Evolutionary conservation across 805 yeast species (phyloP).

Genomic region (Candida khao-thaluensis): DNA sequence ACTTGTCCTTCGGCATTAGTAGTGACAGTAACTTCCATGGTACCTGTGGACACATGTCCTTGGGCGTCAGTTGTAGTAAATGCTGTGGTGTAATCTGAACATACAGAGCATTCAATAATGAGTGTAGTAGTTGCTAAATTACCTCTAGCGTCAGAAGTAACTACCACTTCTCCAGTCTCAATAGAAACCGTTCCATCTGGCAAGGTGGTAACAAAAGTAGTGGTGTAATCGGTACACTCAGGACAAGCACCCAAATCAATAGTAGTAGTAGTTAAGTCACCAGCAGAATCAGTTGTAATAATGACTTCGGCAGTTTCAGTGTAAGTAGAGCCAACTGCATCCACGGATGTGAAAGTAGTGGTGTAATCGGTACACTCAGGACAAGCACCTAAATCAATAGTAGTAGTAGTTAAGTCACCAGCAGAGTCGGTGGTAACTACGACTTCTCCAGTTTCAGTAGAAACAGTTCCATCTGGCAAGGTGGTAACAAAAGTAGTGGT

Average conservation of each 20-base stretch:
- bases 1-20: conserved; percentile 7
- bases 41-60: conserved; percentile 4
- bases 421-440: conserved; percentile 16
- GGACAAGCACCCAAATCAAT: conserved; percentile 4
- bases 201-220: conserved; percentile 11
- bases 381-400: conserved; percentile 11
- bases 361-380: conserved; percentile 14
- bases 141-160: conserved; percentile 14
- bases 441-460: conserved; percentile 16
- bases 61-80: conserved; percentile 1
- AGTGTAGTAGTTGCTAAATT: conserved; percentile 11
- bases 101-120: conserved; percentile 5
- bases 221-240: conserved; percentile 13
- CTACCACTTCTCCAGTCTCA: conserved; percentile 15
- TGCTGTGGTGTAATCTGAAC: conserved; percentile 6
- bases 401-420: conserved; percentile 16
- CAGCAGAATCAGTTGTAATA: conserved; percentile 16
- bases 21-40: conserved; percentile 6
- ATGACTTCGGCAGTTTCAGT: conserved; percentile 16
- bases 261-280: conserved; percentile 15
- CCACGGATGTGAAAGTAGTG: conserved; percentile 15
- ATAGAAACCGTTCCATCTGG: conserved; percentile 13
- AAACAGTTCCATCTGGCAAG: conserved; percentile 11
- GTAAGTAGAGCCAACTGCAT: conserved; percentile 14
- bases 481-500: conserved; percentile 17